These are phyloP conservation scores for Cyclotella distinguenda DNA, from an alignment of 108 stramenopile genomes.

Conservation along the genomic window DNA sequence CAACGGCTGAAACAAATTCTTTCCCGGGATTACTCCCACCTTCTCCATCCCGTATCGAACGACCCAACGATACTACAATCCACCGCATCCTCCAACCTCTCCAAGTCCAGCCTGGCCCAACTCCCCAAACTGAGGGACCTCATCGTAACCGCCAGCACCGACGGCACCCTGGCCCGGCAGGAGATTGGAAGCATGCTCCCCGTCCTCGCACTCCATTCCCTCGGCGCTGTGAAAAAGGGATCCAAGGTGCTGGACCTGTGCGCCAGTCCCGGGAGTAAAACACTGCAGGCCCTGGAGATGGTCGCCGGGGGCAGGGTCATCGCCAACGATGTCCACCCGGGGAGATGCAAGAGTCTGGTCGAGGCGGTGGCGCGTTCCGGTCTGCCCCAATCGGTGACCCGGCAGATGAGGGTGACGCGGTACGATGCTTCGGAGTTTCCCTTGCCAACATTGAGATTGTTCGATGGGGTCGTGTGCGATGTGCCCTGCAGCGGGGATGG, in stretches of 20 bases:
- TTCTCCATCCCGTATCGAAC: conserved; percentile 31
- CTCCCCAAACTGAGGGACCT: conserved; percentile 57
- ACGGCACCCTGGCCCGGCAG: conserved; percentile 73
- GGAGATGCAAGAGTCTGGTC: conserved; percentile 59
- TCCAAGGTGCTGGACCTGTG: conserved; percentile 80
- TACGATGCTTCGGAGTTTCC: conserved; percentile 54
- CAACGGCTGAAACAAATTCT: not conserved
- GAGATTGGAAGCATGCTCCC: conserved; percentile 83
- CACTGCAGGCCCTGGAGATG: conserved; percentile 76
- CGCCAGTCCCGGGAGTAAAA: conserved; percentile 85
- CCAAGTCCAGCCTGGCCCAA: conserved; percentile 41
- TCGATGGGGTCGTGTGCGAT: conserved; percentile 74
- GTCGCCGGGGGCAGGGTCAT: conserved; percentile 56
- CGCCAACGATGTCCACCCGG: conserved; percentile 82
- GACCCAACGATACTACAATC: conserved; percentile 53
- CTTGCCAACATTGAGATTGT: conserved; percentile 41
- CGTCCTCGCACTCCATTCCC: conserved; percentile 46
- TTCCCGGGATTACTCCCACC: conserved; percentile 5
- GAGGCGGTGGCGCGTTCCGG: conserved; percentile 73
- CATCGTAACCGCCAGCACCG: conserved; percentile 41
- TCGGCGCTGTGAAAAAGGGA: conserved; percentile 24
- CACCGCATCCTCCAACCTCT: conserved; percentile 16
- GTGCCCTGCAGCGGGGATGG: conserved; percentile 92
- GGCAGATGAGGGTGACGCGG: conserved; percentile 45
- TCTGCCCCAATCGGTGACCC: conserved; percentile 22